Conservation (phyloP, 208 protist genomes). For the Endotrypanum monterogeii region DNA sequence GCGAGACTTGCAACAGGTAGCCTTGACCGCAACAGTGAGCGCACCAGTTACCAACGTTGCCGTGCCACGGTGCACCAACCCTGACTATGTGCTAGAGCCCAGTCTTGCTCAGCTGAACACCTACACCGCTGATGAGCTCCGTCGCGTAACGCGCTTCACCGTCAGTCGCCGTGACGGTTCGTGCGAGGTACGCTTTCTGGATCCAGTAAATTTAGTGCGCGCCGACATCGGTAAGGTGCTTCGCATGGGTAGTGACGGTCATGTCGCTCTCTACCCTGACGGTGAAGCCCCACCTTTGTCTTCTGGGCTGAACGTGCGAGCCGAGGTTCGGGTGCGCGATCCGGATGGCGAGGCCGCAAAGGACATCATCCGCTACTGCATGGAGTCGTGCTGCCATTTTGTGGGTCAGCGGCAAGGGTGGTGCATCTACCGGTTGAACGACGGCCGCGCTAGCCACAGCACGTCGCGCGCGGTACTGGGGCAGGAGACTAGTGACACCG, state of each 20-base stretch:
- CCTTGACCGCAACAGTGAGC: neutral
- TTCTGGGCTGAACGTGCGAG: conserved; percentile 59
- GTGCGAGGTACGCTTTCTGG: conserved; percentile 66
- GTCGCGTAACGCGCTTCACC: conserved; percentile 51
- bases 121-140: conserved; percentile 52
- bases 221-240: conserved; percentile 66
- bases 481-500: neutral
- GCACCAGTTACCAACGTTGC: conserved; percentile 10
- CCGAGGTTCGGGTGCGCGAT: conserved; percentile 68
- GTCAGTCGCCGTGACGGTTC: conserved; percentile 66
- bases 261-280: conserved; percentile 65
- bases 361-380: conserved; percentile 24
- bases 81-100: conserved; percentile 63
- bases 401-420: conserved; percentile 26
- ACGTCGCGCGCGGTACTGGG: neutral
- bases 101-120: conserved; percentile 52
- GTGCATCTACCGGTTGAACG: conserved; percentile 30
- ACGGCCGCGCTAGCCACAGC: neutral
- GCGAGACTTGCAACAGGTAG: conserved; percentile 4
- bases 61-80: conserved; percentile 60
- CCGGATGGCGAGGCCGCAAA: conserved; percentile 38
- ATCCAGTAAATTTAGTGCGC: conserved; percentile 82
- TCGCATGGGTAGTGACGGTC: conserved; percentile 52
- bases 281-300: conserved; percentile 30
- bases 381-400: conserved; percentile 6